Evolutionary conservation across 805 yeast species (phyloP).

Genomic region (Cyberlindnera bimundalis): DNA sequence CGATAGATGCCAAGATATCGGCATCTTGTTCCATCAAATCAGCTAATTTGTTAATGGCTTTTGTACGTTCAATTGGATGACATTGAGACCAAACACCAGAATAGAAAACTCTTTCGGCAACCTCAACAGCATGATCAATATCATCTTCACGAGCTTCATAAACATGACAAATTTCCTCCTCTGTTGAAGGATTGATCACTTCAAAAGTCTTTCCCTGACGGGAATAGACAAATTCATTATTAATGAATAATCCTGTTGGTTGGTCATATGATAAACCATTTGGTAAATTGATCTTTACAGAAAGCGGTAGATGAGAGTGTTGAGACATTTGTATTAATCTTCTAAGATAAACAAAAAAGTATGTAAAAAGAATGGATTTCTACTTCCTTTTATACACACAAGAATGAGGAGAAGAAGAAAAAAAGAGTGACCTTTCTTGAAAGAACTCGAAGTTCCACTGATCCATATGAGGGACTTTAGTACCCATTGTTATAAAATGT

Average conservation of each 20-base stretch:
- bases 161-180: conserved; percentile 62
- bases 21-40: conserved; percentile 69
- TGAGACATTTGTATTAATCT: conserved; percentile 2
- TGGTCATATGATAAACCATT: conserved; percentile 68
- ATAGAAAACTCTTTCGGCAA: conserved; percentile 75
- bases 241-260: conserved; percentile 77
- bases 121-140: conserved; percentile 75
- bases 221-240: conserved; percentile 66
- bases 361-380: too few species aligned
- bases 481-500: too few species aligned
- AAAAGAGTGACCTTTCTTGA: too few species aligned
- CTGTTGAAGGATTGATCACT: conserved; percentile 66
- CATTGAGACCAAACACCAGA: conserved; percentile 69
- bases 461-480: too few species aligned
- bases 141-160: conserved; percentile 78
- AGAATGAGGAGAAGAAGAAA: too few species aligned
- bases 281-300: conserved; percentile 29
- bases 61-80: conserved; percentile 68
- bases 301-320: conserved; percentile 9
- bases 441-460: too few species aligned
- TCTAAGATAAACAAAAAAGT: not conserved
- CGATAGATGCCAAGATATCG: conserved; percentile 74
- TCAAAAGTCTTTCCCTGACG: conserved; percentile 57
- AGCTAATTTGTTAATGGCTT: conserved; percentile 65
- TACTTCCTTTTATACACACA: too few species aligned